Conservation (phyloP, 148 eudicot species). For the Cornus kousa region DNA sequence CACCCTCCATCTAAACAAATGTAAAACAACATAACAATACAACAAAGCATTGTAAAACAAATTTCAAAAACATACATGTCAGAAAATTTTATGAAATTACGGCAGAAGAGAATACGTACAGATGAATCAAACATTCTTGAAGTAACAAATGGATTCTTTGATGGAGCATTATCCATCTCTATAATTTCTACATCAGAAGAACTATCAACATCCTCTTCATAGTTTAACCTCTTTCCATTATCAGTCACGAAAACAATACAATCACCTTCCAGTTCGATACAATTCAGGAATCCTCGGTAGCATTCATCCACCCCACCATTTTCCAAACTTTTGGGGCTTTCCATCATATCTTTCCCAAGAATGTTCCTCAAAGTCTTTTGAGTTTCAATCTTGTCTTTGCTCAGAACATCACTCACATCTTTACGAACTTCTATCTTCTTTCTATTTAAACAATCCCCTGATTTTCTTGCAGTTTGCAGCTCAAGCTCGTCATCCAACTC, state of each 20-base stretch:
- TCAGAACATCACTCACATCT: neutral
- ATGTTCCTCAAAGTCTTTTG: neutral
- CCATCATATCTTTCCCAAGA: neutral
- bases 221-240: constrained; percentile 13
- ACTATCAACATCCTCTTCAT: constrained; percentile 16
- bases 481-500: neutral
- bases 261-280: constrained; percentile 9
- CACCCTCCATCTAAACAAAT: constrained; percentile 7
- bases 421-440: constrained; percentile 4
- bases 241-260: constrained; percentile 18
- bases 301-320: constrained; percentile 5
- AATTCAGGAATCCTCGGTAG: constrained; percentile 12
- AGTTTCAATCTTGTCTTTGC: constrained; percentile 1
- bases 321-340: neutral
- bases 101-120: constrained; percentile 22
- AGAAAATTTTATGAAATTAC: neutral
- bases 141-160: too few relatives aligned
- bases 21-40: neutral
- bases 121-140: neutral
- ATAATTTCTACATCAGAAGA: constrained; percentile 13
- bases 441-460: neutral
- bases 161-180: constrained; percentile 6
- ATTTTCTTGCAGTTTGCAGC: neutral
- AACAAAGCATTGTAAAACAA: neutral
- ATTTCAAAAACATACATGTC: neutral